A percentile compares a stretch with the other conserved stretches of the same genome.
These are phyloP conservation scores for Cephalotrichum gorgonifer DNA, from an alignment of 2,329 filamentous ascomycete genomes.

Conservation along the genomic window DNA sequence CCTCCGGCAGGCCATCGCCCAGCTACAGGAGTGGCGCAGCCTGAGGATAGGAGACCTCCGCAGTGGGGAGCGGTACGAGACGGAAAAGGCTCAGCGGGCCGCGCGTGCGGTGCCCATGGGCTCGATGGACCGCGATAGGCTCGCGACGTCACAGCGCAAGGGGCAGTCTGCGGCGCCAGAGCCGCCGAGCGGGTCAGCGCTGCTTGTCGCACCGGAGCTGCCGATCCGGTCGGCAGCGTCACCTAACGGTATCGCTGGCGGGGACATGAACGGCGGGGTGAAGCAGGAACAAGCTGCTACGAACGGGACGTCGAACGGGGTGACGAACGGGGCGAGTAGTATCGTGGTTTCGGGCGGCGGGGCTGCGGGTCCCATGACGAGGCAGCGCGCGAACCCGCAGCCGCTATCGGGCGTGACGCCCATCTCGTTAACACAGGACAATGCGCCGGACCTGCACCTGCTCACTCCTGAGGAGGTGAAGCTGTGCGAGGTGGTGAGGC, in stretches of 20 bases:
- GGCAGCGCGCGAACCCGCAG: constrained; percentile 39
- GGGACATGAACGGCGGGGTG: constrained; percentile 15
- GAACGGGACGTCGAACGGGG: constrained; percentile 30
- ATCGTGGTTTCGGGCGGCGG: constrained; percentile 35
- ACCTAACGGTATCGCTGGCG: constrained; percentile 13
- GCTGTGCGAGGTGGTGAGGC: constrained; percentile 70
- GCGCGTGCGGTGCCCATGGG: constrained; percentile 64
- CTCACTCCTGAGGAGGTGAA: constrained; percentile 76
- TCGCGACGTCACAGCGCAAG: constrained; percentile 60
- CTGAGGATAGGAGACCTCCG: constrained; percentile 76
- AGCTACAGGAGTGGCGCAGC: constrained; percentile 88
- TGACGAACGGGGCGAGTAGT: constrained; percentile 36
- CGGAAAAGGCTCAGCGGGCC: constrained; percentile 69
- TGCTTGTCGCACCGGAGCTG: constrained; percentile 70
- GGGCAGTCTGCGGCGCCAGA: constrained; percentile 59
- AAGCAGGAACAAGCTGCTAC: constrained; percentile 10
- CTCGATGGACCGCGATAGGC: constrained; percentile 70
- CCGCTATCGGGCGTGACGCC: constrained; percentile 52
- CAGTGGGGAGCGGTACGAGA: constrained; percentile 84
- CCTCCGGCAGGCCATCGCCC: constrained; percentile 75
- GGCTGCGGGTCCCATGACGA: constrained; percentile 15
- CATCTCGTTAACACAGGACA: constrained; percentile 62
- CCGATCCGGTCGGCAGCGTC: constrained; percentile 42
- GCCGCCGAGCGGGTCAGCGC: constrained; percentile 61
- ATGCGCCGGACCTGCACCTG: constrained; percentile 73